phyloP scores from a whole-genome alignment of 495 filamentous ascomycete genomes.

The Mycothermus thermophilus region DNA sequence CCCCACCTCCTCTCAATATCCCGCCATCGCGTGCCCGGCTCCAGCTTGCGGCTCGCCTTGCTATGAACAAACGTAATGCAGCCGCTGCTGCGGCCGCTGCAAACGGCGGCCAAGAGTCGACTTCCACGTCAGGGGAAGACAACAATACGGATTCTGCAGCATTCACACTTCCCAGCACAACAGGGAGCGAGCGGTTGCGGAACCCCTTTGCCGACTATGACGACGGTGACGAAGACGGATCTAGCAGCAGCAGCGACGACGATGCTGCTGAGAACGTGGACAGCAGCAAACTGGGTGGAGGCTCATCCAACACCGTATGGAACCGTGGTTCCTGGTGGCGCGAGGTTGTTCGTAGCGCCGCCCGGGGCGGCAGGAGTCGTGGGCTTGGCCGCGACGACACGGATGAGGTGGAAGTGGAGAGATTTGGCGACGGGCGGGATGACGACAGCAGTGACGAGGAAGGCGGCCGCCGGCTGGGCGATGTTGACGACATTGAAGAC shows the following conservation, averaged over 20 bases:
- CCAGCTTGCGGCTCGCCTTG: constrained; percentile 71
- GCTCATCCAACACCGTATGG: constrained; percentile 13
- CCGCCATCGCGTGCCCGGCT: constrained; percentile 76
- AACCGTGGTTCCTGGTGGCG: constrained; percentile 34
- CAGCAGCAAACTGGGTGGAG: constrained; percentile 5
- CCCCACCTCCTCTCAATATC: constrained; percentile 58
- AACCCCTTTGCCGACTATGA: constrained; percentile 39
- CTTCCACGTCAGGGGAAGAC: constrained; percentile 8
- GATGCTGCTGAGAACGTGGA: constrained; percentile 21
- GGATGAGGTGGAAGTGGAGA: constrained; percentile 15
- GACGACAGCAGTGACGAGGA: constrained; percentile 24
- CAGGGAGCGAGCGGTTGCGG: constrained; percentile 18
- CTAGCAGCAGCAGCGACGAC: constrained; percentile 17
- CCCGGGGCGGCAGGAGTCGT: constrained; percentile 3
- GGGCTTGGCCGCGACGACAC: constrained; percentile 1
- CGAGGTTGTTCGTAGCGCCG: constrained; percentile 22
- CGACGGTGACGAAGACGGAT: constrained; percentile 31
- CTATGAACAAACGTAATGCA: constrained; percentile 58
- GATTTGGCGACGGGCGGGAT: constrained; percentile 34
- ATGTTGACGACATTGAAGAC: constrained; percentile 33
- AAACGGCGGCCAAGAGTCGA: constrained; percentile 18
- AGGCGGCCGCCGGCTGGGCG: constrained; percentile 7
- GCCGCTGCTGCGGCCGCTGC: constrained; percentile 21
- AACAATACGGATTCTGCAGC: constrained; percentile 12
- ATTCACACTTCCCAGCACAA: constrained; percentile 11